Conservation (phyloP, 2,329 filamentous ascomycete genomes). For the Venturia effusa region DNA sequence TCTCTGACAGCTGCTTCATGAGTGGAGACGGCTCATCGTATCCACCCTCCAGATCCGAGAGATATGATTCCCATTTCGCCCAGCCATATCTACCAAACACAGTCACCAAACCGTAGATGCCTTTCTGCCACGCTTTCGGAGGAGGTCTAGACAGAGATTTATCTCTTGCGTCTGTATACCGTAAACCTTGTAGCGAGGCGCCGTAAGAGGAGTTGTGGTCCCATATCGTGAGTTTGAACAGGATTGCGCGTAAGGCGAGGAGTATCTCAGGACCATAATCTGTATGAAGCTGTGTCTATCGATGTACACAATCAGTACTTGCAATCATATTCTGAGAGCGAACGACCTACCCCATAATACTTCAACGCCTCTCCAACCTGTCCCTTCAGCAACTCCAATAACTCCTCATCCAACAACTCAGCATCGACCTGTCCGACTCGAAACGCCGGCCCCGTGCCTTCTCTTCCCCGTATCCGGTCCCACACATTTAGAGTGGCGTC, state of each 20-base stretch:
- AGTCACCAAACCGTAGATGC: conserved; percentile 71
- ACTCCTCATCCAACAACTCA: conserved; percentile 86
- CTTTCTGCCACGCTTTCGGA: conserved; percentile 75
- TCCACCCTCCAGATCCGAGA: conserved; percentile 65
- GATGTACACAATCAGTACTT: not conserved
- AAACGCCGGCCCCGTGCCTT: conserved; percentile 75
- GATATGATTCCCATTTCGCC: conserved; percentile 83
- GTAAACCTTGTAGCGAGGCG: conserved; percentile 81
- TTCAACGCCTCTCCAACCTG: conserved; percentile 84
- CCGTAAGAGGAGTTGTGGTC: conserved; percentile 94
- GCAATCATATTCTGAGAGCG: no score
- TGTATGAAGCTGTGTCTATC: conserved; percentile 56
- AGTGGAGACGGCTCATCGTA: conserved; percentile 44
- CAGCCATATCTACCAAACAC: conserved; percentile 83
- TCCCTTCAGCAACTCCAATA: conserved; percentile 71
- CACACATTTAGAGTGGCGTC: conserved; percentile 44
- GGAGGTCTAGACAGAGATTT: conserved; percentile 13
- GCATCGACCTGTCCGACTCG: conserved; percentile 94
- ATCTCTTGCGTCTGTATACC: conserved; percentile 75
- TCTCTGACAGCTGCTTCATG: conserved; percentile 48
- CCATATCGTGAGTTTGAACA: conserved; percentile 96
- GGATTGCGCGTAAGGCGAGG: conserved; percentile 60
- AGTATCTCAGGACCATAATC: conserved; percentile 83
- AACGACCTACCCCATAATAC: conserved; percentile 52
- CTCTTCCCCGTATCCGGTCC: conserved; percentile 61